Percentiles rank a stretch among this genome's conserved stretches.
phyloP scores from a whole-genome alignment of 192 early-diverging fungal species.

The Gamsiella multidivaricata region DNA sequence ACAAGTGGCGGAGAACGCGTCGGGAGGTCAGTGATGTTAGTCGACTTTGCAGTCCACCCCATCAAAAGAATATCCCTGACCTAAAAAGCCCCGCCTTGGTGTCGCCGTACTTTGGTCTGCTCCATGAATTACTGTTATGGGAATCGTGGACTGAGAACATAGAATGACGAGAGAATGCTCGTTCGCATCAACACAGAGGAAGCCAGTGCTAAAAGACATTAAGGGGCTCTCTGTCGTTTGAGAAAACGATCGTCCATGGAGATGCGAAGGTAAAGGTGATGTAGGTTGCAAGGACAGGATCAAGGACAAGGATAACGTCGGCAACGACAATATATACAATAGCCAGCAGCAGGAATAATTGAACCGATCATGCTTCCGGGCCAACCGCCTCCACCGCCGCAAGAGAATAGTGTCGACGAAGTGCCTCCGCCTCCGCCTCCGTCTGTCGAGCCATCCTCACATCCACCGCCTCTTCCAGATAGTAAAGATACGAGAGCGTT shows the following conservation, averaged over 20 bases:
- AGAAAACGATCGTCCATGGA: no score
- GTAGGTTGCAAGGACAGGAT: no score
- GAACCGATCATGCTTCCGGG: neutral
- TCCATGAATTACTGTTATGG: neutral
- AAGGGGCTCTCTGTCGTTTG: no score
- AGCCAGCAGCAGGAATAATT: neutral
- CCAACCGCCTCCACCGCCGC: slow-evolving; percentile 11
- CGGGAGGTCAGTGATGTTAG: neutral
- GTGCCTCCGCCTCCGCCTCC: slow-evolving; percentile 7
- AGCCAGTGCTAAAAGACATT: no score
- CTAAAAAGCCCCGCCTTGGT: neutral
- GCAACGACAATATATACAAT: neutral
- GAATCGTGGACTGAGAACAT: neutral
- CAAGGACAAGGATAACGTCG: neutral
- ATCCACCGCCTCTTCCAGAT: neutral
- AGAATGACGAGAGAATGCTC: neutral
- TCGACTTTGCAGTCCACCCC: no score
- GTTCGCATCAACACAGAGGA: no score
- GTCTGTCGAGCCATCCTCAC: neutral
- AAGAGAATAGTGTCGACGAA: neutral
- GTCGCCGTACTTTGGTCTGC: neutral
- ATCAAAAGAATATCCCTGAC: no score
- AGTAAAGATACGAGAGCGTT: neutral
- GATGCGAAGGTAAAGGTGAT: no score
- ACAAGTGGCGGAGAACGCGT: neutral